phyloP scores from a whole-genome alignment of 2,329 filamentous ascomycete species.

The Aphanoascus verrucosus region DNA sequence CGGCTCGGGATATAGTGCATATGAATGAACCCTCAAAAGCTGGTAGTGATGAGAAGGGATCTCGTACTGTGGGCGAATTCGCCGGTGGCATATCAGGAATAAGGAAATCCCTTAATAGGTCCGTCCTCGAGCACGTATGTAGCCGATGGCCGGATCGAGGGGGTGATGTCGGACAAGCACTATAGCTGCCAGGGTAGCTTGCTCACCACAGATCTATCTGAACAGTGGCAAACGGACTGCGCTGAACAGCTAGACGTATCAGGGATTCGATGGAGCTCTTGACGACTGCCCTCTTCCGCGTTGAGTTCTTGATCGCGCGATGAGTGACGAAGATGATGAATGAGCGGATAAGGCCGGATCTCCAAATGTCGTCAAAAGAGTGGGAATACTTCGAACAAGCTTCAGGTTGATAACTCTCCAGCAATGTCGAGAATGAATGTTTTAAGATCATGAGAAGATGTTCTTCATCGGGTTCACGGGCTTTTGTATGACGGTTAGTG shows the following conservation, averaged over 20 bases:
- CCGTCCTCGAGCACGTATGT: not conserved
- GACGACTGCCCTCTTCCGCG: too few species aligned
- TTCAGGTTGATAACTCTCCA: too few species aligned
- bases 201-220: not conserved
- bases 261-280: too few species aligned
- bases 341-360: too few species aligned
- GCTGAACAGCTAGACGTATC: not conserved
- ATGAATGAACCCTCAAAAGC: not conserved
- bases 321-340: too few species aligned
- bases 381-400: too few species aligned
- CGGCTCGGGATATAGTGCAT: not conserved
- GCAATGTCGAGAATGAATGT: too few species aligned
- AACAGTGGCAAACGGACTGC: not conserved
- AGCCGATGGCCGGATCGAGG: not conserved
- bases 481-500: not conserved
- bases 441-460: too few species aligned
- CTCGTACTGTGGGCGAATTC: slow-evolving; percentile 11
- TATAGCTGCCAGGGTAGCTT: not conserved
- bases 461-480: too few species aligned
- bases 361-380: too few species aligned
- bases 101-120: not conserved
- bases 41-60: not conserved
- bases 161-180: not conserved
- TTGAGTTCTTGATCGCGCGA: too few species aligned
- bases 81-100: slow-evolving; percentile 10